Evolutionary conservation across 2,329 filamentous ascomycete genomes (phyloP).

Genomic region (Coleophoma eucalyptorum): DNA sequence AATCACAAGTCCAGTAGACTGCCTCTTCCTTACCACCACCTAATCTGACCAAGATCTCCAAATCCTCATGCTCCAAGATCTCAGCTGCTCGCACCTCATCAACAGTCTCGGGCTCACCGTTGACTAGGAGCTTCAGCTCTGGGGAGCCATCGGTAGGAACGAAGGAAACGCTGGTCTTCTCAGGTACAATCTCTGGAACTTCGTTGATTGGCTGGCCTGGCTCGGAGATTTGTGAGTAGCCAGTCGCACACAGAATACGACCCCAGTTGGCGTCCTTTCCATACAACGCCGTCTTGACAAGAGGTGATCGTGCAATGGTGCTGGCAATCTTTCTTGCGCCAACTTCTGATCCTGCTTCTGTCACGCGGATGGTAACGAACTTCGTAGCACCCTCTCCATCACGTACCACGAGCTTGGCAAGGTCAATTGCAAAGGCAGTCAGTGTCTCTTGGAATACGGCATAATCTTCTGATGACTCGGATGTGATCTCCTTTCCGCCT

Average conservation of each 20-base stretch:
- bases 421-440: constrained; percentile 73
- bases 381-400: constrained; percentile 98
- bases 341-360: constrained; percentile 63
- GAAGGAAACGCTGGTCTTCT: constrained; percentile 75
- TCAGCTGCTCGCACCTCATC: constrained; percentile 73
- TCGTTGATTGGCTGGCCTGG: constrained; percentile 53
- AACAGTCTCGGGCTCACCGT: constrained; percentile 76
- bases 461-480: constrained; percentile 57
- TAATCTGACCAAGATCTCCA: constrained; percentile 73
- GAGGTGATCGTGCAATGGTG: constrained; percentile 83
- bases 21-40: constrained; percentile 67
- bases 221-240: constrained; percentile 67
- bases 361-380: constrained; percentile 89
- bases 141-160: constrained; percentile 71
- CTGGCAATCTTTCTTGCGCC: constrained; percentile 78
- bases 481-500: constrained; percentile 61
- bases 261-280: constrained; percentile 99
- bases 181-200: constrained; percentile 61
- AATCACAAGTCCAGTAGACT: constrained; percentile 82
- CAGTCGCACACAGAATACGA: constrained; percentile 89
- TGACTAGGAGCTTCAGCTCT: constrained; percentile 72
- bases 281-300: constrained; percentile 97
- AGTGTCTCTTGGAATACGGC: constrained; percentile 67
- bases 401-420: constrained; percentile 89
- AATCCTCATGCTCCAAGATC: constrained; percentile 73